Percentiles rank a stretch among this genome's conserved stretches.
Conservation (phyloP, 1,139 yeast species). For the Suhomyces kunorum region DNA sequence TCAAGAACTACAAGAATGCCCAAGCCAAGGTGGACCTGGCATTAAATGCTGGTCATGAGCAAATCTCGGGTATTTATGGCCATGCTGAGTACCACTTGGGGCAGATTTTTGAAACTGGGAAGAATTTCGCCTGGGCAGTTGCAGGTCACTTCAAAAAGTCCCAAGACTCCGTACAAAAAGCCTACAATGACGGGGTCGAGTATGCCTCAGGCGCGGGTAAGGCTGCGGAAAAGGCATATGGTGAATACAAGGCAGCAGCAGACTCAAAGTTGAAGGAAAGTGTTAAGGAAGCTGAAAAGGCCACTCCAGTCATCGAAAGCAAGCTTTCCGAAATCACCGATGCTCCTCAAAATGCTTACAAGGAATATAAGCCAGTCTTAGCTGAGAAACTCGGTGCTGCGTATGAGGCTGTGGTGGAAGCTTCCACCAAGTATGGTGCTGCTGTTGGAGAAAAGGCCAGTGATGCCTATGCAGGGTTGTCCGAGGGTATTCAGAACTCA, state of each 20-base stretch:
- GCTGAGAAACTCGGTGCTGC: conserved; percentile 5
- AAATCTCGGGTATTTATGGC: conserved; percentile 18
- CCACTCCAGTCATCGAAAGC: conserved; percentile 8
- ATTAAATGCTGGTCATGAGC: conserved; percentile 20
- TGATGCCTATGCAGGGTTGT: conserved; percentile 11
- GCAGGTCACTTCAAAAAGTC: conserved; percentile 11
- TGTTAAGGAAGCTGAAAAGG: conserved; percentile 7
- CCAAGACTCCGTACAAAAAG: conserved; percentile 3
- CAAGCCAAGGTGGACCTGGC: conserved; percentile 23
- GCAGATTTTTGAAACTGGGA: conserved; percentile 8
- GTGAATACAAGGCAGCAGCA: conserved; percentile 12
- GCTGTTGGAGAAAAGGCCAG: conserved; percentile 11
- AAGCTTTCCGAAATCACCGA: conserved; percentile 6
- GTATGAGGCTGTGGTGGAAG: conserved; percentile 5
- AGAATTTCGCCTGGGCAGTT: conserved; percentile 3
- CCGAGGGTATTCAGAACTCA: conserved; percentile 8
- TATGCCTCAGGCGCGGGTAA: conserved; percentile 9
- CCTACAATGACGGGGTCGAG: conserved; percentile 9
- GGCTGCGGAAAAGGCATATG: conserved; percentile 13
- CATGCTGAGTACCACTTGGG: conserved; percentile 9
- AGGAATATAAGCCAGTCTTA: conserved; percentile 14
- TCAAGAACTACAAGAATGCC: conserved; percentile 13
- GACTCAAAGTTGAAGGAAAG: conserved; percentile 4
- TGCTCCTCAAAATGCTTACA: conserved; percentile 13
- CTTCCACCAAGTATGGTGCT: conserved; percentile 9